Evolutionary conservation across 345 rosid species (phyloP).

Genomic region (Eucalyptus sp.): DNA sequence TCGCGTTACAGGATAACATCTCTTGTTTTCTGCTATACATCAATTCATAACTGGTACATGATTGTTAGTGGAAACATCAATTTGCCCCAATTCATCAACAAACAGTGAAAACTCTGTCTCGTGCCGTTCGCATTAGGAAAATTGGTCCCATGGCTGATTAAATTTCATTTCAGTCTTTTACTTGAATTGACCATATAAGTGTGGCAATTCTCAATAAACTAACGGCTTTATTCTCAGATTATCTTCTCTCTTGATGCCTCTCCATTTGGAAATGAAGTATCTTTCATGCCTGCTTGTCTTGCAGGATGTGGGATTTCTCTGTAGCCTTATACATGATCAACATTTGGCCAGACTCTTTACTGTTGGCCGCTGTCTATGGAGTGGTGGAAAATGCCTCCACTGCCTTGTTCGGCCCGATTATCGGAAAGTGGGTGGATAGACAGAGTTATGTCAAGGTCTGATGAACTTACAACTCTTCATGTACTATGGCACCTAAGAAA

Average conservation of each 20-base stretch:
- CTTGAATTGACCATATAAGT: background rate
- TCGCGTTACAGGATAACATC: background rate
- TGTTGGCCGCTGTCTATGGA: slow-evolving; percentile 71
- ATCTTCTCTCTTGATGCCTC: background rate
- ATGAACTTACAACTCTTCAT: background rate
- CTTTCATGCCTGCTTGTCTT: background rate
- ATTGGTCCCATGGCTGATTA: background rate
- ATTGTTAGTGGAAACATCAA: background rate
- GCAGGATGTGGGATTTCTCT: slow-evolving; percentile 94
- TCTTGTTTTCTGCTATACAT: background rate
- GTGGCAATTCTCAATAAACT: background rate
- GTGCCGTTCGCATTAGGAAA: background rate
- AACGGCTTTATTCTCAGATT: background rate
- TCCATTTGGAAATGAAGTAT: background rate
- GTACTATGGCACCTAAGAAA: background rate
- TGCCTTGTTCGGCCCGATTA: slow-evolving; percentile 54
- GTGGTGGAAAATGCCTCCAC: slow-evolving; percentile 66
- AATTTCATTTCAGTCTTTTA: background rate
- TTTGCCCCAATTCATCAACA: background rate
- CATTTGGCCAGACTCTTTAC: slow-evolving; percentile 79
- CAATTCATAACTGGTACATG: background rate
- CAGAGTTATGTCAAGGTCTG: slow-evolving; percentile 44
- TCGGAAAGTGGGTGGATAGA: slow-evolving; percentile 59
- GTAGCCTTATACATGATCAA: slow-evolving; percentile 87
- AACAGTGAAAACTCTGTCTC: background rate